These are phyloP conservation scores for Ensete glaucum DNA, from an alignment of 176 grass and related monocot genomes.

Conservation along the genomic window DNA sequence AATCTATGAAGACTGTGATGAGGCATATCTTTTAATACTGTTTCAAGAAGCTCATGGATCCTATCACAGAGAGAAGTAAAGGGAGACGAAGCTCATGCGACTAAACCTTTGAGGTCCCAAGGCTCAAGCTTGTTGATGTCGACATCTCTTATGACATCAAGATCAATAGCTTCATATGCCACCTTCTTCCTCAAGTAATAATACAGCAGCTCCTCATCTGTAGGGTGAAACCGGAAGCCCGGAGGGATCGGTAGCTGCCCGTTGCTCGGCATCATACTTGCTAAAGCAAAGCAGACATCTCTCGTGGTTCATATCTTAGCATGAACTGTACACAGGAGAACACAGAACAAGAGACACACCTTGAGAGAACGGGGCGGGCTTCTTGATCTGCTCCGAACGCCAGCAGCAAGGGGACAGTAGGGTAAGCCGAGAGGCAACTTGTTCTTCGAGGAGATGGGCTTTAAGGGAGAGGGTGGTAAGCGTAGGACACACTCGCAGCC, in stretches of 20 bases:
- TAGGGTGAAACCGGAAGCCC: constrained; percentile 93
- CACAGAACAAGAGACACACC: background rate
- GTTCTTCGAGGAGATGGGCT: background rate
- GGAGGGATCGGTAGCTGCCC: constrained; percentile 64
- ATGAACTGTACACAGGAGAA: background rate
- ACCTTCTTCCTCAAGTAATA: constrained; percentile 99
- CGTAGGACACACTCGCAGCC: background rate
- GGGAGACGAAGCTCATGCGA: too few species aligned
- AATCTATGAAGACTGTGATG: too few species aligned
- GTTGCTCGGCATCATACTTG: constrained; percentile 58
- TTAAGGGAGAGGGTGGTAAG: background rate
- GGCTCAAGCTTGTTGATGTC: constrained; percentile 94
- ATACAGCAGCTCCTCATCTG: constrained; percentile 93
- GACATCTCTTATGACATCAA: constrained; percentile 92
- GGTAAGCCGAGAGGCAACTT: background rate
- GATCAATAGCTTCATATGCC: constrained; percentile 92
- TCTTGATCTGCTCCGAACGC: background rate
- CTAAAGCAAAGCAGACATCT: too few species aligned
- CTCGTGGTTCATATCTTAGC: too few species aligned
- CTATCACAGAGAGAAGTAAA: too few species aligned
- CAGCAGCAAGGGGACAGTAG: background rate
- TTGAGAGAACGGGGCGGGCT: background rate
- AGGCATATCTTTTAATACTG: too few species aligned
- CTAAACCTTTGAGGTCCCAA: constrained; percentile 91
- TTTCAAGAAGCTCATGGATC: too few species aligned